Evolutionary conservation across 2,329 filamentous ascomycete species (phyloP), one percentile per base, ranked within the genome.

Genomic region (Colletotrichum destructivum): DNA sequence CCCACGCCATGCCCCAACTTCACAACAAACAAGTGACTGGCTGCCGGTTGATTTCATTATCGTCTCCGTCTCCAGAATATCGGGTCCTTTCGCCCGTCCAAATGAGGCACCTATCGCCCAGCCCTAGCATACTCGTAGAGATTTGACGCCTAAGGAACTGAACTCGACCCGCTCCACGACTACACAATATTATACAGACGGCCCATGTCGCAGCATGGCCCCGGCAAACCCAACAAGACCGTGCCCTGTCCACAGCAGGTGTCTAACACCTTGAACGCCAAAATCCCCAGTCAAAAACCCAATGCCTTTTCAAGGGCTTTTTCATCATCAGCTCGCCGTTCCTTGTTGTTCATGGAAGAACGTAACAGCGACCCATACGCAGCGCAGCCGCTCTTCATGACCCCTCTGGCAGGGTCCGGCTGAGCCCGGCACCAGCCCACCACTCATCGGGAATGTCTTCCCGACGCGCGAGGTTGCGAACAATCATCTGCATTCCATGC

Each of bases 371-470:
- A 1, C 35, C 23, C 62, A 21, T 57, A 21, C 49, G 13, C 5
- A 31, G 35, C 49, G 18, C 5, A 21, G 15, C 13, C n/a, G 11
- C 38, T 56, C n/a, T 52, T 57, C 42, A 77, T 15, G 81, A 81
- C 64, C 85, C 84, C 46, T 80, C 83, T 21, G 83, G 81, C 66
- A 90, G 81, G 16, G 86, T 91, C 74, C 91, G 88, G 77, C 86
- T 91, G 74, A 94, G 86, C 52, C 92, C 92, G 70, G 88, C 91
- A 76, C 89, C 88, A 70, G 89, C 89, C 94, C 94, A 97, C 90
- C 92, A 95, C 74, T 94, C 91, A 73, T 96, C 93, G 0, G 93
- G 92, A 65, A 96, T 92, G 76, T 95, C 93, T 77, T 94, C 89
- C 31, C 93, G 86, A 21, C 89, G 87, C 44, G 91, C 90, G 66